phyloP scores from a whole-genome alignment of 371 early-diverging fungal species.

The Mucor irregularis region DNA sequence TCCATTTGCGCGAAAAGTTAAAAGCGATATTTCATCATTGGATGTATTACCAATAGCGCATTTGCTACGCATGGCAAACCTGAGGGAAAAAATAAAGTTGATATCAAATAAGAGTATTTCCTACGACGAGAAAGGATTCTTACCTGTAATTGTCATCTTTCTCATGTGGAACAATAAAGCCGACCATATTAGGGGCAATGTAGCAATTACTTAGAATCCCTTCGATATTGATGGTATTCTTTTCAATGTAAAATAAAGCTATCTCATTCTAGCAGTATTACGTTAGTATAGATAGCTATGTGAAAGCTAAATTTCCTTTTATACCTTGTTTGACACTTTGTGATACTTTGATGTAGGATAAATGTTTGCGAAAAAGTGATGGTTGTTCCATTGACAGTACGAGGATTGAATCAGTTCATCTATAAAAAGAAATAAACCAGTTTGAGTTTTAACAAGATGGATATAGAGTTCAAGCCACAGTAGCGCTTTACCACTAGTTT shows the following conservation, averaged over 20 bases:
- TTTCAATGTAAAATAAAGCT: slow-evolving; percentile 21
- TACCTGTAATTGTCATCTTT: slow-evolving; percentile 10
- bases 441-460: too few species aligned
- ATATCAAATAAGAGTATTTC: too few species aligned
- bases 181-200: slow-evolving; percentile 16
- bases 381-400: slow-evolving; percentile 21
- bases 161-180: slow-evolving; percentile 20
- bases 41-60: slow-evolving; percentile 18
- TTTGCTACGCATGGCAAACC: slow-evolving; percentile 25
- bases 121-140: neutral
- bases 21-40: slow-evolving; percentile 13
- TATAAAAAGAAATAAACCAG: too few species aligned
- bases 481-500: slow-evolving; percentile 17
- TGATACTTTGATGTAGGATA: slow-evolving; percentile 16
- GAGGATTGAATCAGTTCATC: slow-evolving; percentile 8
- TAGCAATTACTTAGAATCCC: slow-evolving; percentile 9
- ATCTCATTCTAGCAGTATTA: slow-evolving; percentile 21
- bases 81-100: neutral
- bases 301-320: too few species aligned
- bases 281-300: neutral
- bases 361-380: slow-evolving; percentile 22
- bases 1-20: slow-evolving; percentile 8
- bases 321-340: slow-evolving; percentile 18
- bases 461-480: too few species aligned
- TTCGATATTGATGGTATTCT: slow-evolving; percentile 12